Conservation (phyloP, 2,329 filamentous ascomycete genomes). For the Neurospora crassa region DNA sequence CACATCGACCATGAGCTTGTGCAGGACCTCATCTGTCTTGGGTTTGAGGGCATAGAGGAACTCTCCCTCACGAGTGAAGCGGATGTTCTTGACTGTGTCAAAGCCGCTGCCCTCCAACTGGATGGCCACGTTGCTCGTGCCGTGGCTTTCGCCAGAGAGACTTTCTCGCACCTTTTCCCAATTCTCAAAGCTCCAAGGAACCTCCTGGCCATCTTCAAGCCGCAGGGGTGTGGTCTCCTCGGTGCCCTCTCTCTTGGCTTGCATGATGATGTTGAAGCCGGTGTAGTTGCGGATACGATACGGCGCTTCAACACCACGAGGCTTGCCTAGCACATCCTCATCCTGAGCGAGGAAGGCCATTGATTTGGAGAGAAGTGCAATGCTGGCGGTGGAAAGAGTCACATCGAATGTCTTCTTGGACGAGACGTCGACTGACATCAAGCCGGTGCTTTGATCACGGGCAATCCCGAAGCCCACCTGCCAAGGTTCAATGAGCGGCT, state of each 20-base stretch:
- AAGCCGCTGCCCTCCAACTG: conserved; percentile 90
- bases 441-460: conserved; percentile 63
- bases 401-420: conserved; percentile 89
- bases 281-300: conserved; percentile 94
- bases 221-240: conserved; percentile 66
- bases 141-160: conserved; percentile 71
- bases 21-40: conserved; percentile 73
- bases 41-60: conserved; percentile 82
- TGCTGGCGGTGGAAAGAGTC: conserved; percentile 85
- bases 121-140: conserved; percentile 65
- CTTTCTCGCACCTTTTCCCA: conserved; percentile 95
- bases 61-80: conserved; percentile 90
- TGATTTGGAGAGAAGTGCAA: conserved; percentile 86
- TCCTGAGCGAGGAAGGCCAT: conserved; percentile 81
- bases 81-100: conserved; percentile 78
- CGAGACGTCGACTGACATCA: conserved; percentile 72
- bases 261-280: conserved; percentile 79
- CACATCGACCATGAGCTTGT: conserved; percentile 86
- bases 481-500: conserved; percentile 94
- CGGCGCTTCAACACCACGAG: conserved; percentile 80
- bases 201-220: conserved; percentile 80
- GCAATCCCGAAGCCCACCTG: conserved; percentile 84
- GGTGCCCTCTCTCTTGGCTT: conserved; percentile 59
- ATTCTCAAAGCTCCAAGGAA: conserved; percentile 93
- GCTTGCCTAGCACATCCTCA: conserved; percentile 88